These are phyloP conservation scores for Penicillium sp. DNA, from an alignment of 2,329 filamentous ascomycete species.

Conservation along the genomic window DNA sequence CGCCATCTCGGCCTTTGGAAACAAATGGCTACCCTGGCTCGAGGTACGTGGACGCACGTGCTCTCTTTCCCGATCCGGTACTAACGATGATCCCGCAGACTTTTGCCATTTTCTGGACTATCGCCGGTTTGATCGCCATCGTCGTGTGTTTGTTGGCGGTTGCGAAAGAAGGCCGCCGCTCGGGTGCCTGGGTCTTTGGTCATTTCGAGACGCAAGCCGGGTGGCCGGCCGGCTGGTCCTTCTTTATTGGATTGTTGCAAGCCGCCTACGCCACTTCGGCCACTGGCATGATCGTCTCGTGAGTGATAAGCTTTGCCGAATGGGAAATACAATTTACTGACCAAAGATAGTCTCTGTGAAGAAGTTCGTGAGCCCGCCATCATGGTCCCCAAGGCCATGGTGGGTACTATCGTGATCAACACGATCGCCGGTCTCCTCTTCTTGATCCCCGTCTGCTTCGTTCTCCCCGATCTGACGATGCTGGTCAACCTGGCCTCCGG, in stretches of 20 bases:
- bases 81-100: slow-evolving; percentile 53
- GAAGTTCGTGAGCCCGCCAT: slow-evolving; percentile 62
- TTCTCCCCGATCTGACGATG: slow-evolving; percentile 63
- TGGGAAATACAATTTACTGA: slow-evolving; percentile 1
- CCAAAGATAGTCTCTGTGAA: slow-evolving; percentile 57
- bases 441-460: slow-evolving; percentile 70
- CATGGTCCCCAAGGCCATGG: slow-evolving; percentile 67
- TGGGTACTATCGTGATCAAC: slow-evolving; percentile 63
- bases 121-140: slow-evolving; percentile 60
- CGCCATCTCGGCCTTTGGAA: slow-evolving; percentile 49
- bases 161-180: slow-evolving; percentile 65
- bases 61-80: slow-evolving; percentile 28
- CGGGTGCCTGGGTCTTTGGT: slow-evolving; percentile 56
- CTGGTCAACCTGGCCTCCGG: slow-evolving; percentile 57
- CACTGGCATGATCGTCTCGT: slow-evolving; percentile 74
- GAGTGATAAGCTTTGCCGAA: slow-evolving; percentile 37
- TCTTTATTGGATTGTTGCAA: slow-evolving; percentile 67
- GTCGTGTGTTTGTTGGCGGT: slow-evolving; percentile 65
- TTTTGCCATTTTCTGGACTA: slow-evolving; percentile 70
- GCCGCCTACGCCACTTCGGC: slow-evolving; percentile 66
- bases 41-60: slow-evolving; percentile 56
- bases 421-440: slow-evolving; percentile 64
- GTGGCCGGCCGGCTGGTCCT: slow-evolving; percentile 67
- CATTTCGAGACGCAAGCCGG: slow-evolving; percentile 62
- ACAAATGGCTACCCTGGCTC: slow-evolving; percentile 54